Evolutionary conservation across 225 moss, liverwort and hornwort species (phyloP), one percentile per base, ranked within the genome.

Genomic region (Polytrichum commune): DNA sequence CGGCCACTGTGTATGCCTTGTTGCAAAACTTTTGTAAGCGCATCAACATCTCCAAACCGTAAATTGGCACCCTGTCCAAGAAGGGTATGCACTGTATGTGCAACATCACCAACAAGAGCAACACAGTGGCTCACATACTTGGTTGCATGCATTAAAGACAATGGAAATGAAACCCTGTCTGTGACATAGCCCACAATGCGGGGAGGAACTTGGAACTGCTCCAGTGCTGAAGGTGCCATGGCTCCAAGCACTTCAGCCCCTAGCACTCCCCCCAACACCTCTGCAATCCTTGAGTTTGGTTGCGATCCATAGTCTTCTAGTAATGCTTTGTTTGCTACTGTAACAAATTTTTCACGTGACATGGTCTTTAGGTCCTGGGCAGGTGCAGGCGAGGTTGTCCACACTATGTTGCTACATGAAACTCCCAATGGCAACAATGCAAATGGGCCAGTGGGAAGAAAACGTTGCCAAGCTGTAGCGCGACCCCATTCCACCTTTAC

Each of bases 31-130:
- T 84, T 84, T 53, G 82, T 86, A 29, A 98, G 72, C 19, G 93
- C 68, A 23, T 85, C 82, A 61, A 95, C 97, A 84, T 98, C 97
- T 67, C 95, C 97, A 78, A 98, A 93, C 7, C 97, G 95, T 27
- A 98, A 69, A 73, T 98, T 98, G 27, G 95, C 95, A 54, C 97
- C 97, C 81, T 98, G 95, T 23, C 95, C 97, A 13, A 95, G 95
- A 64, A 98, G 87, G 38, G 93, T 95, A 83, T 98, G 97, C 16
- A 98, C 95, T 29, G 90, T 95, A 68, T 95, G 97, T 7, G 97
- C 97, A 28, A 95, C 97, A 81, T 98, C 97, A 30, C 97, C 97
- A 38, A 95, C 97, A 58, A 98, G 93, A 76, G 93, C 95, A 60
- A 95, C 83, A 60, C 97, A 88, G 33, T 88, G 80, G 25, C 84